These are phyloP conservation scores for Phytophthora lateralis DNA, from an alignment of 352 stramenopile species.

Conservation along the genomic window DNA sequence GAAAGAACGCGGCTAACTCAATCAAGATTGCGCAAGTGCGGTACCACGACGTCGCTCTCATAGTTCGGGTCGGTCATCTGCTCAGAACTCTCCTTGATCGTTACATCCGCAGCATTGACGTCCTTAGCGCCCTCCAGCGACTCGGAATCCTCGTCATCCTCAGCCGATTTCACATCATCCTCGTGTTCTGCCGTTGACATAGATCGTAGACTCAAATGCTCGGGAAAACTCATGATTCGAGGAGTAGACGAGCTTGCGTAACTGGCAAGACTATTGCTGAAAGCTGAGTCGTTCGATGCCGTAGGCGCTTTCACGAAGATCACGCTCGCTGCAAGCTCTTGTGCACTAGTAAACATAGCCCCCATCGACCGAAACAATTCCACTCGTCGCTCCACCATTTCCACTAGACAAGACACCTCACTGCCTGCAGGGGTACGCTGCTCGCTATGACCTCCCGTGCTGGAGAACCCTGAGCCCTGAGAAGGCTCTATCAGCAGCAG, in stretches of 20 bases:
- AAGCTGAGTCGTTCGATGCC: constrained; percentile 54
- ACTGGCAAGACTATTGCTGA: constrained; percentile 68
- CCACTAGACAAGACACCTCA: constrained; percentile 15
- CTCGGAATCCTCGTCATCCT: constrained; percentile 21
- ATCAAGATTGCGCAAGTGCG: background rate
- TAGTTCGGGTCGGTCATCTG: constrained; percentile 21
- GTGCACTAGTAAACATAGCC: constrained; percentile 75
- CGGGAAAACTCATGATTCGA: constrained; percentile 63
- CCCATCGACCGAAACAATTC: constrained; percentile 66
- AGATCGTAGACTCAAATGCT: constrained; percentile 62
- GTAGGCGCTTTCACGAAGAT: constrained; percentile 81
- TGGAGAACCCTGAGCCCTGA: constrained; percentile 60
- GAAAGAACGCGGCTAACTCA: constrained; percentile 2
- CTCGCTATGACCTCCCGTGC: constrained; percentile 57
- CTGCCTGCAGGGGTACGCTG: constrained; percentile 19
- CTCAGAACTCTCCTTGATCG: constrained; percentile 28
- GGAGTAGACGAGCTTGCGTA: constrained; percentile 52
- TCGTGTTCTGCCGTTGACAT: constrained; percentile 24
- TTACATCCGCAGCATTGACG: constrained; percentile 9
- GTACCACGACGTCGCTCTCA: constrained; percentile 22
- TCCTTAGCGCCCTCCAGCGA: constrained; percentile 17
- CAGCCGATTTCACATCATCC: constrained; percentile 20
- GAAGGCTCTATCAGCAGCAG: constrained; percentile 71
- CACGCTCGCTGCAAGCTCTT: constrained; percentile 82
- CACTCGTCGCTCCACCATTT: constrained; percentile 61